Base-by-base conservation (phyloP, 768 basidiomycete genomes). In the Sarcodon sp. region DNA sequence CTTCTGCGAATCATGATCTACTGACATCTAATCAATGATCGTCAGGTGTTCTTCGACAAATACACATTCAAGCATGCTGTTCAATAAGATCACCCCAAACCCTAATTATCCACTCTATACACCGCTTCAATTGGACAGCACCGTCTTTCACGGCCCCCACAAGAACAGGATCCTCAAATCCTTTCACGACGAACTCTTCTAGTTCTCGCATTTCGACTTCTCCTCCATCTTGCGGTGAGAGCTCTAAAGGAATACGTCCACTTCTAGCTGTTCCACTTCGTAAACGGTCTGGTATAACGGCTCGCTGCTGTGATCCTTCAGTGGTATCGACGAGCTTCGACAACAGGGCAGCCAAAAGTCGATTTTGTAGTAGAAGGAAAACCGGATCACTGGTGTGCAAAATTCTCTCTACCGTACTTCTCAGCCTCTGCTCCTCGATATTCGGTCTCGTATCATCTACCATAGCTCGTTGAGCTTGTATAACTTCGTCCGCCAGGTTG, bases 401-500 rank as follows among this genome's bases (percentile, higher is more conserved):
- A 4, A 78, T 82, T 35, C 80, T 73, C 48, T 77, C 71, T 7
- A 85, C 82, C 2, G 78, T 74, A 3, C 69, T 67, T 16, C 82
- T 79, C 16, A 87, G 61, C 35, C 58, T 61, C 6, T 50, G 52
- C 54, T 84, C 82, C 50, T 64, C 55, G 15, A 66, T 45, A 2
- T 54, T 43, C 35, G 11, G 41, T 44, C 31, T 43, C 35, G 32
- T 54, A 51, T 47, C 39, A 5, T 43, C 51, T 18, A 53, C 50
- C 18, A 52, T 58, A 15, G 63, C 57, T 31, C 64, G 62, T 32
- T 71, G 71, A 5, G 75, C 76, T 18, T 72, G 77, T 32, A 86
- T 59, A 41, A 87, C 77, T 57, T 87, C 85, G 56, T 87, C 85
- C 0, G 79, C 81, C 21, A 87, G 72, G 58, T 87, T 79, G 43